Conservation (phyloP, 371 early-diverging fungal species). For the Batkoa obscura region DNA sequence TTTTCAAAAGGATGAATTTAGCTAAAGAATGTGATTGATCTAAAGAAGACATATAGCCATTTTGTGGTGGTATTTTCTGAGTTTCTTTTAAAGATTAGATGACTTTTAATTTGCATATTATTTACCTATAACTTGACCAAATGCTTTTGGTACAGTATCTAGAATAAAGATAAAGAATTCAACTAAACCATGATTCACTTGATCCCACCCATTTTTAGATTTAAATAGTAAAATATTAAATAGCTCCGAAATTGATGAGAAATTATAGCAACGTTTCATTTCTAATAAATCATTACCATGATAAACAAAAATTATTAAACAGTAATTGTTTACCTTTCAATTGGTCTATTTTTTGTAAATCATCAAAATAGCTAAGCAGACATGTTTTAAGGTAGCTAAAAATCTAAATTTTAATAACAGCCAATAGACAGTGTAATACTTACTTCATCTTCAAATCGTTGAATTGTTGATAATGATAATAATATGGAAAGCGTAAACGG, state of each 20-base stretch:
- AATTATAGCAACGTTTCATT: background rate
- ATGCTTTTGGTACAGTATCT: background rate
- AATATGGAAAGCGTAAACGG: constrained; percentile 2
- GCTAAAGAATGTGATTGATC: background rate
- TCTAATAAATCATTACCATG: background rate
- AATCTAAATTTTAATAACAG: background rate
- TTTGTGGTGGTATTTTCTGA: background rate
- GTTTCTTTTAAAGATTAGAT: background rate
- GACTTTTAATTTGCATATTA: background rate
- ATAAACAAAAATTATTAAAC: background rate
- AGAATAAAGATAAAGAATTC: constrained; percentile 4
- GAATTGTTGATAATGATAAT: background rate
- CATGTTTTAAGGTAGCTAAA: background rate
- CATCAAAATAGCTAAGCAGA: background rate
- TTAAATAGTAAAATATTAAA: background rate
- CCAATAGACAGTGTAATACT: background rate
- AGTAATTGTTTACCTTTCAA: background rate
- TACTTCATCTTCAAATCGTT: background rate
- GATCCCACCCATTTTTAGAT: constrained; percentile 2
- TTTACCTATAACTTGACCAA: background rate
- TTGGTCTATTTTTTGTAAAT: background rate
- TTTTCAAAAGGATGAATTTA: background rate
- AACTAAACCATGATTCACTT: background rate
- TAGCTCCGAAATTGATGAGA: background rate
- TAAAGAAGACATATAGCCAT: background rate